Base-by-base conservation (phyloP, 139 green algal genomes). In the Volvox reticuliferus region DNA sequence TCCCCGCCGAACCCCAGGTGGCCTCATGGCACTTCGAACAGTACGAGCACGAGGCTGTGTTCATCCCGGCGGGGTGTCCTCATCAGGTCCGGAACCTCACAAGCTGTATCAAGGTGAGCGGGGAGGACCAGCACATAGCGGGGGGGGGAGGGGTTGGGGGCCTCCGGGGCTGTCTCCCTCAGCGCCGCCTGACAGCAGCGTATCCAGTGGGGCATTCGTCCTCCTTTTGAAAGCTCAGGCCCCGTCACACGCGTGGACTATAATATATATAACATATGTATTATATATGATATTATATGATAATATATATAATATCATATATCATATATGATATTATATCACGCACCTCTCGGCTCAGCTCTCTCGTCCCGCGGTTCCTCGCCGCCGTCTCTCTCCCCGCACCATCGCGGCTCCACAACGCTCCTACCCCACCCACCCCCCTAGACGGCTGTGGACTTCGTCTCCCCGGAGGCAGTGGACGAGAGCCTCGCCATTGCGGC, bases 71-170 rank as follows among this genome's bases (percentile, higher is more conserved):
- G 18, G 97, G 97, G 63, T 99, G 96, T 90, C 94, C 97, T 1
- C 98, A 99, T 92, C 97, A 99, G 94, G 97, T 98, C 32, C 79
- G 93, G 82, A 98, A 98, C 93, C 90, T 97, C 87, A 91, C 92
- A 50, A 93, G 88, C 44, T 97, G 93, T 93, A 95, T 97, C 86
- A 99, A 98, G 93, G 94, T 96, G 21, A 24, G 16, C 17, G 21
- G 22, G 71, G 24, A 36, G 71, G 71, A 75, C 22, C 67, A 12
- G 67, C 67, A 75, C 3, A 75, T 12, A 75, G 44, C 5, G 44
- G 44, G 44, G 44, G 9, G 9, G 44, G 44, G 44, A 9, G 44
- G 44, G 5, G 44, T 14, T 55, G 44, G 9, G 44, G 44, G 44
- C 5, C 9, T 55, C 44, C 44, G 44, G 5, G 9, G 44, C n/a